Base-by-base conservation (phyloP, 768 basidiomycete species). In the Imleria badia region DNA sequence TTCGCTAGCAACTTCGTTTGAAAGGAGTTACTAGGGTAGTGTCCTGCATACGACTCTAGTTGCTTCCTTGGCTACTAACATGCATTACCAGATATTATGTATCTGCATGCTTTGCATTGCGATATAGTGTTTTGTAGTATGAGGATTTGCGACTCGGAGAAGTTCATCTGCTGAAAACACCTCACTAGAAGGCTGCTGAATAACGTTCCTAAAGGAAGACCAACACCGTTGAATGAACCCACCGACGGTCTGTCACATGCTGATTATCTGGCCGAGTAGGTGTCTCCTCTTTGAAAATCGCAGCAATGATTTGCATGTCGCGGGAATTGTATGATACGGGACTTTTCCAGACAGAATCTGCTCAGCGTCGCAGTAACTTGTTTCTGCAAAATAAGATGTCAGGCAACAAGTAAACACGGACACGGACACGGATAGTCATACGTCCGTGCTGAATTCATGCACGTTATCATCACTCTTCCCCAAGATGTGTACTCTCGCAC, bases 361-460 rank as follows among this genome's bases (percentile, higher is more conserved):
- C 9, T 51, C 23, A 43, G 26, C 26, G 26, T 26, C 6, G 26
- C n/a, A n/a, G n/a, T n/a, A n/a, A n/a, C n/a, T n/a, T n/a, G n/a
- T n/a, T n/a, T n/a, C n/a, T n/a, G n/a, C n/a, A 34, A 11, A 14
- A 34, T 34, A 48, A 22, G 33, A 29, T 53, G 46, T 60, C 34
- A 30, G 31, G 48, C 51, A 56, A 45, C 51, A 36, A 26, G 26
- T 26, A 26, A 26, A 57, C 52, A 59, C 47, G n/a, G n/a, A n/a
- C n/a, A n/a, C n/a, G n/a, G n/a, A n/a, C n/a, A n/a, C n/a, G 45
- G 48, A 48, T 35, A 33, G 51, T 26, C 58, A 50, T 29, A 29
- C 33, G 22, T 50, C 52, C 55, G 45, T 51, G 55, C 52, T 60
- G 51, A 56, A 56, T 60, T 47, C 30, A 47, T 53, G 54, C 44